Base-by-base conservation (phyloP, 176 grass and related monocot species). In the Luzula sylvatica region DNA sequence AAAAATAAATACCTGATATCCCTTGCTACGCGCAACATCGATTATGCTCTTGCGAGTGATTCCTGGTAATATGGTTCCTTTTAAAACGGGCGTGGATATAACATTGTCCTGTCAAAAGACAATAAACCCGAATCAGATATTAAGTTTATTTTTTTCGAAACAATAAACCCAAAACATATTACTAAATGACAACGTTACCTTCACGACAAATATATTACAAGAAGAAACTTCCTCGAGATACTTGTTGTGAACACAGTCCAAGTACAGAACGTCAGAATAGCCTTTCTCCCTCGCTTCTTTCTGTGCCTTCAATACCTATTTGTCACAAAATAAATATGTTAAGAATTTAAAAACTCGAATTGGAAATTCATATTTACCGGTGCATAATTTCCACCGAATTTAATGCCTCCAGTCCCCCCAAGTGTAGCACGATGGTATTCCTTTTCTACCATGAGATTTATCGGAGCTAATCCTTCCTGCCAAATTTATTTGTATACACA, bases 31-130 rank as follows among this genome's bases (percentile, higher is more conserved):
- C 43, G 92, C 80, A 71, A 89, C 85, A 52, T 96, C 92, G 55
- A 96, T 96, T 68, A 96, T 96, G 71, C 81, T 89, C 85, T 89
- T 96, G 64, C 92, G 79, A 44, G 92, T 96, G 54, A 96, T 89
- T 53, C 92, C 92, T 35, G 92, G 92, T 51, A 96, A 78, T 75
- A 96, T 96, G 53, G 90, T 96, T 79, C 84, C 90, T 68, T 72
- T 82, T 57, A 84, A 45, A 61, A 68, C 70, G 27, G 84, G 90
- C 12, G 90, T 89, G 35, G 71, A 86, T 70, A 96, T 89, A 53
- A 74, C 73, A 71, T 79, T 82, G 39, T 74, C 85, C 90, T 96
- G 38, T 50, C 60, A 46, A 22, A 74, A 66, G 48, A 50, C 15
- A 32, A 23, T 54, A 7, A 22, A 19, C n/a, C n/a, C n/a, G n/a